Evolutionary conservation across 1,284 basidiomycete species (phyloP), one percentile per base, ranked within the genome.

Genomic region (Stygiomarasmius scandens): DNA sequence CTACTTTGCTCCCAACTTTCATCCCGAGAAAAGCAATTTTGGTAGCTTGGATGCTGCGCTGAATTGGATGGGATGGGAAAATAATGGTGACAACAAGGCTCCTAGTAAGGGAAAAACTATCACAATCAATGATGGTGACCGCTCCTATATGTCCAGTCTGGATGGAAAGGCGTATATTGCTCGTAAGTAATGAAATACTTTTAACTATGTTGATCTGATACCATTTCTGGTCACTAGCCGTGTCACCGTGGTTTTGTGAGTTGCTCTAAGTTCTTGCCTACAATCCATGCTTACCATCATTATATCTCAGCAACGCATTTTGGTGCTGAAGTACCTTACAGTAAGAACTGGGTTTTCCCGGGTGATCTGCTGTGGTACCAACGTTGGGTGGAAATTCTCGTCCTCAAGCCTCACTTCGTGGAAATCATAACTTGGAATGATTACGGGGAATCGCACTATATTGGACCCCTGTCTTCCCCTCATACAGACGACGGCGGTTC

Each of bases 231-330:
- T 49, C 71, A 61, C 60, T 64, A 60, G 73, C 76, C 12, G 77
- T 73, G 8, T 75, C 75, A 20, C 74, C 77, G 0, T 80, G 77
- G 77, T 71, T 79, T 69, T 80, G 56, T 46, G 9, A 53, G 59
- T 2, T 29, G 22, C 19, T 36, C 46, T 38, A 16, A 29, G 12
- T 2, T 8, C 14, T 25, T 11, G 19, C 6, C n/a, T 16, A n/a
- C n/a, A 8, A 16, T 24, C 20, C 43, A 11, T 43, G 9, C 46
- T 51, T 14, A 59, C 24, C 3, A 4, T 38, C 41, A 11, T 9
- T 71, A 14, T 14, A 14, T 66, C 2, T 20, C 19, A 58, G 61
- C 49, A 20, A 74, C 79, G 52, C 77, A 77, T 63, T 71, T 77
- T 56, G 70, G 66, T 25, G 60, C 61, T 3, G 65, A 67, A 25